Percentiles rank a stretch among this genome's conserved stretches.
phyloP scores from a whole-genome alignment of 495 filamentous ascomycete genomes.

The Ascobolus immersus region DNA sequence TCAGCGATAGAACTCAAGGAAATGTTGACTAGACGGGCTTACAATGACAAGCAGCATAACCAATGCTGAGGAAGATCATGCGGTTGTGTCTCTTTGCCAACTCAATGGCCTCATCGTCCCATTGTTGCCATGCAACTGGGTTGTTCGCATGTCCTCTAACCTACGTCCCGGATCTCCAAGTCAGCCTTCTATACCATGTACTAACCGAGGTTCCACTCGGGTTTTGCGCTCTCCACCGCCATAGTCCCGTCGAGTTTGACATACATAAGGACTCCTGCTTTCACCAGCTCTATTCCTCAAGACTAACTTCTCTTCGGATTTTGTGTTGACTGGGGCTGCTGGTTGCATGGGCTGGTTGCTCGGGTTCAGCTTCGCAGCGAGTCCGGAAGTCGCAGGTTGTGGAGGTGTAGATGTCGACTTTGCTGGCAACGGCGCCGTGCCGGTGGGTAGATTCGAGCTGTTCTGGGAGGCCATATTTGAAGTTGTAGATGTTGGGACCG shows the following conservation, averaged over 20 bases:
- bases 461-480: too few species aligned
- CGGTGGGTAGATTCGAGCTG: not conserved
- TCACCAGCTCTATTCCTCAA: constrained; percentile 8
- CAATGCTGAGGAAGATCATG: constrained; percentile 81
- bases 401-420: not conserved
- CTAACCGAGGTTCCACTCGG: not conserved
- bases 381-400: not conserved
- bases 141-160: constrained; percentile 62
- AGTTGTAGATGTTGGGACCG: too few species aligned
- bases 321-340: too few species aligned
- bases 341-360: too few species aligned
- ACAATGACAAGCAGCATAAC: constrained; percentile 92
- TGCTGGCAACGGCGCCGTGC: not conserved
- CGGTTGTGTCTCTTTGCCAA: constrained; percentile 58
- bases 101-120: constrained; percentile 49
- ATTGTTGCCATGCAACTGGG: constrained; percentile 79
- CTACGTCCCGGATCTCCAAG: constrained; percentile 17
- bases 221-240: not conserved
- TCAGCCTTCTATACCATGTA: not conserved
- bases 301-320: constrained; percentile 7
- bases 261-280: constrained; percentile 16
- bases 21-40: constrained; percentile 13
- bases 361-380: too few species aligned
- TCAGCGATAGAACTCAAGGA: constrained; percentile 3
- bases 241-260: not conserved